Evolutionary conservation across 148 eudicot species (phyloP).

Genomic region (Chenopodium berlandieri): DNA sequence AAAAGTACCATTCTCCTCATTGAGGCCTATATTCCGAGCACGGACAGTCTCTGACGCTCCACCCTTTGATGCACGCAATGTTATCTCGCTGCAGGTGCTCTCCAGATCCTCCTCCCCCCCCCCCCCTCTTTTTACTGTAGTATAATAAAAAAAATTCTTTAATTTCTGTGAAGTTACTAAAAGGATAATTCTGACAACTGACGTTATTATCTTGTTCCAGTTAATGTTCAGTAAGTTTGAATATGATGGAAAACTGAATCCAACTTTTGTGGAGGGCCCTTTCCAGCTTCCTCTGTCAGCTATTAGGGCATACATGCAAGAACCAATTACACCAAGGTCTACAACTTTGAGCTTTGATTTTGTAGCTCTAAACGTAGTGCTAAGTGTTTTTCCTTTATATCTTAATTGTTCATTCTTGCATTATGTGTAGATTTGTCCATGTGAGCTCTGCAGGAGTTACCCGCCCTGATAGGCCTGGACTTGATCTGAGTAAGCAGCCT

Average conservation of each 20-base stretch:
- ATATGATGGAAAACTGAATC: constrained; percentile 88
- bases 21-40: constrained; percentile 89
- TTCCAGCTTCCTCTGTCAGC: constrained; percentile 88
- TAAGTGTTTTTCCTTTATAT: background rate
- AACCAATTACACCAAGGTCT: constrained; percentile 85
- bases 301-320: constrained; percentile 73
- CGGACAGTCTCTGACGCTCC: constrained; percentile 74
- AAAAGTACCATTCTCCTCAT: constrained; percentile 64
- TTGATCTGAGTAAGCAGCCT: constrained; percentile 94
- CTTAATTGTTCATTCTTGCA: constrained; percentile 1
- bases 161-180: background rate
- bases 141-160: background rate
- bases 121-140: background rate
- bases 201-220: constrained; percentile 42
- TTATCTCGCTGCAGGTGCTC: constrained; percentile 72
- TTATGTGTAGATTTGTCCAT: constrained; percentile 64
- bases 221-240: constrained; percentile 98
- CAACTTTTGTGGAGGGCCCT: constrained; percentile 86
- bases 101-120: background rate
- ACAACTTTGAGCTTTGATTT: background rate
- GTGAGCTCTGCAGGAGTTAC: constrained; percentile 99
- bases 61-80: constrained; percentile 68
- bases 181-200: constrained; percentile 4
- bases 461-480: constrained; percentile 90
- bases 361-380: background rate